Evolutionary conservation across 768 basidiomycete species (phyloP).

Genomic region (Agaricus sinodeliciosus): DNA sequence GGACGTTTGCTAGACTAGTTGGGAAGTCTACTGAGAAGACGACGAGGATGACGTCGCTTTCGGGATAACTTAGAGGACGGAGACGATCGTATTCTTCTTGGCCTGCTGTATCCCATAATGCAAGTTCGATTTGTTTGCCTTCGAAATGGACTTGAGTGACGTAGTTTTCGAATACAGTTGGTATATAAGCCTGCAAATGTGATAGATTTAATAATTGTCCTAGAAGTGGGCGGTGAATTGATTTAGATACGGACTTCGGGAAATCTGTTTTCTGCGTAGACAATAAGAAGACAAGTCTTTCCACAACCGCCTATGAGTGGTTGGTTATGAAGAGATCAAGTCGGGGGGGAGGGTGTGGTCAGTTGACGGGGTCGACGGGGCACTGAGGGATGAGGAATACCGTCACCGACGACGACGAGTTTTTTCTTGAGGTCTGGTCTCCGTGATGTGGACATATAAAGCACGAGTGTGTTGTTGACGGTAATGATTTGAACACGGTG

Average conservation of each 20-base stretch:
- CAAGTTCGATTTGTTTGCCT: conserved; percentile 85
- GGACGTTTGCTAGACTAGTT: conserved; percentile 82
- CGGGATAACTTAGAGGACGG: conserved; percentile 80
- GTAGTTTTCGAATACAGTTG: conserved; percentile 93
- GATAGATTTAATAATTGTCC: not conserved
- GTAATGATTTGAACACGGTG: too few relatives aligned
- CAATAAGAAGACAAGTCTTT: conserved; percentile 94
- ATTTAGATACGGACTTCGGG: conserved; percentile 62
- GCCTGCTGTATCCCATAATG: conserved; percentile 98
- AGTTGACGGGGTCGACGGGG: conserved; percentile 18
- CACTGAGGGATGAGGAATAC: conserved; percentile 24
- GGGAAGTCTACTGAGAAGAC: conserved; percentile 95
- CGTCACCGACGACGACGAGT: conserved; percentile 85
- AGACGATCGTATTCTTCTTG: conserved; percentile 96
- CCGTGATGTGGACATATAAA: conserved; percentile 17
- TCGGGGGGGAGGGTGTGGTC: not conserved
- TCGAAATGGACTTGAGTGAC: conserved; percentile 84
- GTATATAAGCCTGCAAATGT: conserved; percentile 74
- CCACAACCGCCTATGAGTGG: conserved; percentile 64
- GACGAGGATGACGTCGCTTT: conserved; percentile 87
- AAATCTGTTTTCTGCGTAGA: conserved; percentile 94
- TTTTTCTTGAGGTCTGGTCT: conserved; percentile 82
- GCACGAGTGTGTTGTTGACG: too few relatives aligned
- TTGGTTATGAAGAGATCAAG: not conserved
- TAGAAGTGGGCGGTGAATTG: not conserved